Evolutionary conservation across 768 basidiomycete species (phyloP).

Genomic region (Boletus barrowsii): DNA sequence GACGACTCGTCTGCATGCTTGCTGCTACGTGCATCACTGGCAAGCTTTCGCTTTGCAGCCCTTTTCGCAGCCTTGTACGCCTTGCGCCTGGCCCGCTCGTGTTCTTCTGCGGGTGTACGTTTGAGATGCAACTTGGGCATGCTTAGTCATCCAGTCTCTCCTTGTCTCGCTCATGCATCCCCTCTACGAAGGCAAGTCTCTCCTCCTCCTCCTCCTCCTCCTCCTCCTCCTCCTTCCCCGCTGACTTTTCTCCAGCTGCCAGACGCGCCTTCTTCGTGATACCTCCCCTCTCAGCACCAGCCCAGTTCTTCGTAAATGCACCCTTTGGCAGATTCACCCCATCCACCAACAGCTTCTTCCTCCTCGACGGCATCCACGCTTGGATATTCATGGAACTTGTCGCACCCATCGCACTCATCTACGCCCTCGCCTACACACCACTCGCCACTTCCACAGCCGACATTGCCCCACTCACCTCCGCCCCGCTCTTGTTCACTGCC

Average conservation of each 20-base stretch:
- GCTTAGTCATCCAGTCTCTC: slow-evolving; percentile 19
- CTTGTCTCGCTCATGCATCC: slow-evolving; percentile 12
- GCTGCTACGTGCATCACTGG: neutral
- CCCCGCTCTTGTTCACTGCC: slow-evolving; percentile 49
- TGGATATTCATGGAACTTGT: slow-evolving; percentile 81
- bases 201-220: too few species aligned
- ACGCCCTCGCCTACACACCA: slow-evolving; percentile 48
- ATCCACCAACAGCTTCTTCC: slow-evolving; percentile 40
- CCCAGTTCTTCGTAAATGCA: slow-evolving; percentile 58
- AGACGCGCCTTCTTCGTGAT: slow-evolving; percentile 47
- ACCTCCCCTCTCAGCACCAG: slow-evolving; percentile 35
- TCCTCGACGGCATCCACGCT: slow-evolving; percentile 57
- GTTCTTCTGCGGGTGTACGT: slow-evolving; percentile 60
- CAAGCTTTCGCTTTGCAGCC: slow-evolving; percentile 27
- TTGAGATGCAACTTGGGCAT: slow-evolving; percentile 53
- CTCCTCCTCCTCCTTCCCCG: too few species aligned
- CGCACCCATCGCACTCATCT: slow-evolving; percentile 54
- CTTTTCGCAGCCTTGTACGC: slow-evolving; percentile 41
- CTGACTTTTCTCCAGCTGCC: slow-evolving; percentile 21
- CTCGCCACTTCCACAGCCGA: slow-evolving; percentile 37
- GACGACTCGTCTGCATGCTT: too few species aligned
- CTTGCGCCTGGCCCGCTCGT: slow-evolving; percentile 37
- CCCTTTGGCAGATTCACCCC: slow-evolving; percentile 79
- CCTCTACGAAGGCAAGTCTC: slow-evolving; percentile 24
- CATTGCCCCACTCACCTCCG: slow-evolving; percentile 31